phyloP scores from a whole-genome alignment of 805 yeast genomes.

The Candida cerambycidarum region DNA sequence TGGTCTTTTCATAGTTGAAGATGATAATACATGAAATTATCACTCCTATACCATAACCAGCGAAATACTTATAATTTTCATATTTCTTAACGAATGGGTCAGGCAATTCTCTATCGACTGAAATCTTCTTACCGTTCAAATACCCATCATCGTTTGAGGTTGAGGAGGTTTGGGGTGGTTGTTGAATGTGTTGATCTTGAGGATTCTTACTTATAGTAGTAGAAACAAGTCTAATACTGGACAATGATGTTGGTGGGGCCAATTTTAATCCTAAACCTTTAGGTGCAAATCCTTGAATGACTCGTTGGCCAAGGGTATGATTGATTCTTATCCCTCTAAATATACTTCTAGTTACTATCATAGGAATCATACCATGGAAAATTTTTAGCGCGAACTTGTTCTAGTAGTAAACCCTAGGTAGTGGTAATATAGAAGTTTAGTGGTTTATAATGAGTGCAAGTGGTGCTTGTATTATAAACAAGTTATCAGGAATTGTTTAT shows the following conservation, averaged over 20 bases:
- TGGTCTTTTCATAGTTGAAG: slow-evolving; percentile 89
- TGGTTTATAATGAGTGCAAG: slow-evolving; percentile 10
- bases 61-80: slow-evolving; percentile 54
- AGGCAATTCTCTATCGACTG: slow-evolving; percentile 79
- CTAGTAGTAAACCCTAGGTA: too few relatives aligned
- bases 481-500: slow-evolving; percentile 40
- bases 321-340: background rate
- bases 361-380: background rate
- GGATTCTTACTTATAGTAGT: background rate
- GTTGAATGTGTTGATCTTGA: background rate
- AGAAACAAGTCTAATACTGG: background rate
- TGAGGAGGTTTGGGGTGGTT: background rate
- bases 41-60: slow-evolving; percentile 40
- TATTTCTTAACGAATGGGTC: slow-evolving; percentile 63
- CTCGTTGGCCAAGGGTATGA: too few relatives aligned
- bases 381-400: slow-evolving; percentile 4
- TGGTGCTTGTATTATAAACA: slow-evolving; percentile 45
- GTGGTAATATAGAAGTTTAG: too few relatives aligned
- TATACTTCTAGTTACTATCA: background rate
- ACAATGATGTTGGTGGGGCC: background rate
- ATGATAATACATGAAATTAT: slow-evolving; percentile 51
- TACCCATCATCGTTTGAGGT: background rate
- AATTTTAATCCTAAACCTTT: too few relatives aligned
- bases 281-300: too few relatives aligned
- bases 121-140: slow-evolving; percentile 13